These are phyloP conservation scores for Cicer chorassanicum DNA, from an alignment of 306 rosid species.

Conservation along the genomic window DNA sequence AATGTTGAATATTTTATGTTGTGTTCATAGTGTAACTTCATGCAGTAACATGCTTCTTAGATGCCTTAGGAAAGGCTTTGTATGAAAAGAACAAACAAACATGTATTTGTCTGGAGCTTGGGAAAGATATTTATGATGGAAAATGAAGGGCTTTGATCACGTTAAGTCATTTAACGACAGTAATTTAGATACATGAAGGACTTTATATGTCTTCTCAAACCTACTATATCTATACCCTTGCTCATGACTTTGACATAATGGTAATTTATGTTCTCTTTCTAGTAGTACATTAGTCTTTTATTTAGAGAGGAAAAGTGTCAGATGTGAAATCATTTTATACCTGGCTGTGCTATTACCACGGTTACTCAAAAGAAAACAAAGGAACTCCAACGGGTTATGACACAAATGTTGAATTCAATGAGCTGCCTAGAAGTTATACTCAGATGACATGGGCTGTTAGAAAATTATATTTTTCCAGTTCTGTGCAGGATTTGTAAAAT, in stretches of 20 bases:
- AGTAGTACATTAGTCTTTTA: background rate
- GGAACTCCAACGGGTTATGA: background rate
- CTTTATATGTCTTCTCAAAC: constrained; percentile 9
- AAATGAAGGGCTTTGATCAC: constrained; percentile 20
- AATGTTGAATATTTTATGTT: constrained; percentile 12
- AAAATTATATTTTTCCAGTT: constrained; percentile 9
- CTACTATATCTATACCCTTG: background rate
- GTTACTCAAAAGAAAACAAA: background rate
- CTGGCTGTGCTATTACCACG: constrained; percentile 21
- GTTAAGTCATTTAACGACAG: background rate
- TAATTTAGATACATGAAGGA: background rate
- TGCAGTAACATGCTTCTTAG: constrained; percentile 21
- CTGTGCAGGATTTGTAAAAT: constrained; percentile 11
- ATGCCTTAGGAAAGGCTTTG: constrained; percentile 10
- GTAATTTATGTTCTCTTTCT: constrained; percentile 10
- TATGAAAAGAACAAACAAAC: constrained; percentile 12
- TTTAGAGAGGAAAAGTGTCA: background rate
- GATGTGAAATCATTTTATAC: constrained; percentile 18
- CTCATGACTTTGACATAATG: background rate
- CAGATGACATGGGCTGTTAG: background rate
- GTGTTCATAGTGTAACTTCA: constrained; percentile 26
- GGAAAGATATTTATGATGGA: background rate
- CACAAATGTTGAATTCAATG: background rate
- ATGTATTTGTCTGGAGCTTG: background rate
- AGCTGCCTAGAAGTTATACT: background rate